Percentiles rank a stretch among this genome's conserved stretches.
These are phyloP conservation scores for Claviceps lovelessii DNA, from an alignment of 2,329 filamentous ascomycete species.

Conservation along the genomic window DNA sequence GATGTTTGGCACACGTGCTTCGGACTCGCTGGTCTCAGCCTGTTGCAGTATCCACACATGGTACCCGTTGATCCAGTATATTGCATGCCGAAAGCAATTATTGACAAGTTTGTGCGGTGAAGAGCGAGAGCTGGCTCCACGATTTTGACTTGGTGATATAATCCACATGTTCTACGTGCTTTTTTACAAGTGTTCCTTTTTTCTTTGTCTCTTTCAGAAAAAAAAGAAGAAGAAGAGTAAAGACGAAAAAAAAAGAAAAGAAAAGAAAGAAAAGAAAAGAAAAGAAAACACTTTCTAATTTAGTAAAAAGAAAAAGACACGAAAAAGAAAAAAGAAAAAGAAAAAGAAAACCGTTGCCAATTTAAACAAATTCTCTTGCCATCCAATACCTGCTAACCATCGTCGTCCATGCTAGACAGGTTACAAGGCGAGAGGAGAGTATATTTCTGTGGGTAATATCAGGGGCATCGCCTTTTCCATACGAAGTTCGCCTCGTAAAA, in stretches of 20 bases:
- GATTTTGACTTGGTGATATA: not conserved
- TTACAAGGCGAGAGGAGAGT: slow-evolving; percentile 59
- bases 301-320: too few species aligned
- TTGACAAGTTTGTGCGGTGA: slow-evolving; percentile 39
- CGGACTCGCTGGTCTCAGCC: slow-evolving; percentile 72
- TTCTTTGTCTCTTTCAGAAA: not conserved
- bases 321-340: not conserved
- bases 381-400: slow-evolving; percentile 52
- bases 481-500: slow-evolving; percentile 15
- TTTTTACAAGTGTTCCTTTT: not conserved
- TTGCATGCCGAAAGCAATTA: slow-evolving; percentile 59
- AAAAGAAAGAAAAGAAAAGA: too few species aligned
- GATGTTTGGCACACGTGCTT: slow-evolving; percentile 96
- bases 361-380: slow-evolving; percentile 36
- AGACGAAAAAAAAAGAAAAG: too few species aligned
- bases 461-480: slow-evolving; percentile 12
- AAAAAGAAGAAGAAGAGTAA: not conserved
- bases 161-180: not conserved
- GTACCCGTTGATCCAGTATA: slow-evolving; percentile 79
- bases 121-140: not conserved
- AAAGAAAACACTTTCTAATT: too few species aligned
- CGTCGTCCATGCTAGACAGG: slow-evolving; percentile 38
- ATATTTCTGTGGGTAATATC: slow-evolving; percentile 14
- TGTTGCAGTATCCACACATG: slow-evolving; percentile 64
- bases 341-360: too few species aligned